Base-by-base conservation (phyloP, 2,329 filamentous ascomycete species). In the Penicillium sp. region DNA sequence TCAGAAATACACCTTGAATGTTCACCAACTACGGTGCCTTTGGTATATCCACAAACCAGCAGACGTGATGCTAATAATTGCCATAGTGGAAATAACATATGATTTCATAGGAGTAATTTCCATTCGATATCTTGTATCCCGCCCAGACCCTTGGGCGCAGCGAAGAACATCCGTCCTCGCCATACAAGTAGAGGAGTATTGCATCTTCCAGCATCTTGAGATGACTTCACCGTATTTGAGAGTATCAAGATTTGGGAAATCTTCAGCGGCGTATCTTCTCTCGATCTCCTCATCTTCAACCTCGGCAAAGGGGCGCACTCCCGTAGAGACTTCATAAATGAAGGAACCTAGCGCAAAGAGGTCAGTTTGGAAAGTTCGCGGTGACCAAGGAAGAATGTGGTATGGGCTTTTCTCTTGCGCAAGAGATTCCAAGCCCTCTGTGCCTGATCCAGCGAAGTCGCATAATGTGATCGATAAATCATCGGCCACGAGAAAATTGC, bases 401-500 rank as follows among this genome's bases (percentile, higher is more conserved):
- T 50, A 45, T 13, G 36, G 29, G 32, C 30, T 21, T 20, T 50
- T 38, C 14, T 50, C 40, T 25, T 39, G 21, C 7, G 21, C 21
- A 23, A 23, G 21, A 7, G 21, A 23, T 23, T 23, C 21, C 21
- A 23, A 23, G 21, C 21, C 11, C 11, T 23, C 11, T 23, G 21
- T 23, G 21, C 21, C 21, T 11, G 51, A 53, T 9, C 51, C 51
- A 19, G 43, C 42, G 26, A 55, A 55, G 36, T 55, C 52, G 29
- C 52, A 53, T 14, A 55, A 33, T 13, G 48, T 45, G 26, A 55
- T 44, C 15, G 43, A 44, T 16, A 50, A 39, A 25, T 53, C 45
- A 9, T 55, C 52, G 11, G 47, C 45, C 10, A 51, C 43, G 16
- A 55, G 50, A 29, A 55, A 53, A 34, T 54, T 52, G 10, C 46